Evolutionary conservation across 768 basidiomycete genomes (phyloP), one percentile per base, ranked within the genome.

Genomic region (Heimioporus sp.): DNA sequence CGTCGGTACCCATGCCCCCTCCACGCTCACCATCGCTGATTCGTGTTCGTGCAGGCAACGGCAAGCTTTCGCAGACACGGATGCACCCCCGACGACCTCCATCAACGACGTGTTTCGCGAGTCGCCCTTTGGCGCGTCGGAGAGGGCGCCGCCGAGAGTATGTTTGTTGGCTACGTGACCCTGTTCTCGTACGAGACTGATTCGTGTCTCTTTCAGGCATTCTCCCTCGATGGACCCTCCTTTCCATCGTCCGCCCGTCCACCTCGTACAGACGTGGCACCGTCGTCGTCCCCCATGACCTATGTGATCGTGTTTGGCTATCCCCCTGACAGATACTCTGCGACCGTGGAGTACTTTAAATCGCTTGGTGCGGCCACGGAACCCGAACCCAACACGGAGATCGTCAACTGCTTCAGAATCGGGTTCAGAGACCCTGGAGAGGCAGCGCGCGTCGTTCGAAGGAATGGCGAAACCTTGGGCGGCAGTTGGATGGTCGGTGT

Each of bases 301-400:
- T 86, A 86, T 61, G 75, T 95, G 34, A 76, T 92, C 61, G 83
- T 95, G 46, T 95, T 92, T 54, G 92, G 92, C n/a, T 95, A 92
- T 65, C 91, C 92, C 6, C 74, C 82, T 31, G 88, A 92, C 67
- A 84, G 84, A 62, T 88, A 86, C 65, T 82, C 79, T 47, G 64
- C 83, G 15, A 83, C 87, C 0, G 81, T 80, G 15, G 87, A 87
- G 60, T 87, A 87, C 66, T 87, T 91, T 73, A 80, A 78, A 58
- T 82, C 84, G 1, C 70, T 95, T 19, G 90, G 89, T 9, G 80
- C 81, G 13, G 72, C 84, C 32, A 85, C 86, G 3, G 86, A 86
- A 16, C 76, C 86, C 0, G 83, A 90, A 43, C 79, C 78, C 10
- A 81, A 85, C 61, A 66, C 74, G 1, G 87, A 90, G 39, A 80